A percentile compares a stretch with the other conserved stretches of the same genome.
phyloP scores from a whole-genome alignment of 2,329 filamentous ascomycete genomes.

The Chaetomium strumarium region DNA sequence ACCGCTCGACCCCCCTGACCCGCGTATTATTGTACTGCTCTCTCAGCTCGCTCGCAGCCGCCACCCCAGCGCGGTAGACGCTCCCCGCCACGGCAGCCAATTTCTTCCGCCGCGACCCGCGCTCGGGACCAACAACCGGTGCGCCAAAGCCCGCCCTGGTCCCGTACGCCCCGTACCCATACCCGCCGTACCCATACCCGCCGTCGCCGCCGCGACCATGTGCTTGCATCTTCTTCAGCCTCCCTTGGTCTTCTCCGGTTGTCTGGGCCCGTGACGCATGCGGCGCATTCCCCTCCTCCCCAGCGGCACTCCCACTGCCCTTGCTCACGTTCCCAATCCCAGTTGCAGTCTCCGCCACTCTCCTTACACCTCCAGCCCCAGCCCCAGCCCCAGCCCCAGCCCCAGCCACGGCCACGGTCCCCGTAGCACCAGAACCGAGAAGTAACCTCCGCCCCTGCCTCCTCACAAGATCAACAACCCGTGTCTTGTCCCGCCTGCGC shows the following conservation, averaged over 20 bases:
- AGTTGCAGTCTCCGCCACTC: no score
- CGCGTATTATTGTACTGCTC: constrained; percentile 54
- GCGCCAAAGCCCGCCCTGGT: not conserved
- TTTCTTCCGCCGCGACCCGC: constrained; percentile 70
- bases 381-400: not conserved
- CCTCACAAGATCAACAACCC: constrained; percentile 37
- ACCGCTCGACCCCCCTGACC: constrained; percentile 32
- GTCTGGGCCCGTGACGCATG: no score
- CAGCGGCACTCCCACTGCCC: not conserved
- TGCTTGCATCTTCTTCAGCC: no score
- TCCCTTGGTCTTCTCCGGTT: no score
- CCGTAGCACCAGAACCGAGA: no score
- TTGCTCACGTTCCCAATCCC: no score
- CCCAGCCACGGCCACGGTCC: not conserved
- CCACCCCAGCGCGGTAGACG: constrained; percentile 50
- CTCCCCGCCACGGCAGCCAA: constrained; percentile 60
- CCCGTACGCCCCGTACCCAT: constrained; percentile 13
- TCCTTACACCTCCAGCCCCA: not conserved
- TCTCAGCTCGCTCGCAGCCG: constrained; percentile 52
- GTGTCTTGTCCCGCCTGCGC: constrained; percentile 41
- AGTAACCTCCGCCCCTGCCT: no score
- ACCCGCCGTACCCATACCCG: constrained; percentile 21
- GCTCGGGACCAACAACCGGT: constrained; percentile 39
- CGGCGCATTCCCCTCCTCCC: not conserved
- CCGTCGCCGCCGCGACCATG: no score